phyloP scores from a whole-genome alignment of 208 protist species.

The Lotmaria passim region DNA sequence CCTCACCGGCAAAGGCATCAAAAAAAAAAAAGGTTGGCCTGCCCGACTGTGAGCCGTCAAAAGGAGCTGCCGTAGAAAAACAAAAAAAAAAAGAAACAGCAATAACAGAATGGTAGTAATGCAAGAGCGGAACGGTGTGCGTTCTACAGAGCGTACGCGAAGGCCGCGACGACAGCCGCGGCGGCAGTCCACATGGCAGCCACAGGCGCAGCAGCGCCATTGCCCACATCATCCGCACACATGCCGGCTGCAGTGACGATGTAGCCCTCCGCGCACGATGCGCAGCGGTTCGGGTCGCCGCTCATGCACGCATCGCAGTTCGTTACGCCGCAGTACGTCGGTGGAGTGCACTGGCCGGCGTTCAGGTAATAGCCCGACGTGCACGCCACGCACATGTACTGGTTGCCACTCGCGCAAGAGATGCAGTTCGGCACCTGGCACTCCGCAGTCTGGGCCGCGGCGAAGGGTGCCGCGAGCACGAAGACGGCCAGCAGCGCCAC shows the following conservation, averaged over 20 bases:
- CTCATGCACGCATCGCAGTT: constrained; percentile 16
- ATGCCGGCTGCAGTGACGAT: not conserved
- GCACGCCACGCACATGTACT: constrained; percentile 11
- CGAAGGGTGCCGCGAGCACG: constrained; percentile 18
- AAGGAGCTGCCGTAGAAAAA: too few species aligned
- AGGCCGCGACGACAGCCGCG: not conserved
- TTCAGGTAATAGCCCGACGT: not conserved
- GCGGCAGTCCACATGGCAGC: constrained; percentile 18
- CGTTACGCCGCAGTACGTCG: constrained; percentile 25
- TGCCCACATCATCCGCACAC: not conserved
- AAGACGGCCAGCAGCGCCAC: constrained; percentile 21
- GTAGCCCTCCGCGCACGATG: constrained; percentile 14
- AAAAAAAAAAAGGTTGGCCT: too few species aligned
- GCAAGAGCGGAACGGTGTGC: not conserved
- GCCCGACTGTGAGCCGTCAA: too few species aligned
- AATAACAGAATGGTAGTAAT: not conserved
- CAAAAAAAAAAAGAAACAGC: constrained; percentile 5
- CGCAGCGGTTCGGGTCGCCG: constrained; percentile 6
- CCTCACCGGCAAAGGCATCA: too few species aligned
- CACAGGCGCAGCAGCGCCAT: constrained; percentile 10
- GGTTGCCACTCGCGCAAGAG: not conserved
- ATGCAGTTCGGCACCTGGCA: constrained; percentile 26
- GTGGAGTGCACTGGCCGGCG: constrained; percentile 6
- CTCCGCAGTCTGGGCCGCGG: constrained; percentile 11
- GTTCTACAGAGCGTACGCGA: constrained; percentile 15